These are phyloP conservation scores for Phytophthora podocarpi DNA, from an alignment of 352 stramenopile genomes.

Conservation along the genomic window DNA sequence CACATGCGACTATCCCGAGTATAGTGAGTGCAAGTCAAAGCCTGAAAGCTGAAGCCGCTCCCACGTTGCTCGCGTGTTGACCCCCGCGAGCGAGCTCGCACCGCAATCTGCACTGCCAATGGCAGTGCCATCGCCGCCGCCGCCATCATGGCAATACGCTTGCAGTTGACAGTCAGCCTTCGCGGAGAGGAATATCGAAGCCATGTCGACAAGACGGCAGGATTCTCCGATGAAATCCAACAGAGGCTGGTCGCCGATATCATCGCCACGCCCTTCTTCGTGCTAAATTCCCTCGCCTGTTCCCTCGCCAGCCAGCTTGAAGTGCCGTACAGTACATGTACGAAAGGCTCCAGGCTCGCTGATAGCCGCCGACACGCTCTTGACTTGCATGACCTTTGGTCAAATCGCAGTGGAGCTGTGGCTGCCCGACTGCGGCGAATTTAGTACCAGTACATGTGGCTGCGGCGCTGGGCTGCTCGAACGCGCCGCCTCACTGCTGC, in stretches of 20 bases:
- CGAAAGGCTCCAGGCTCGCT: conserved; percentile 3
- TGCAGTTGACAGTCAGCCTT: neutral
- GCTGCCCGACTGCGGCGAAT: too few relatives aligned
- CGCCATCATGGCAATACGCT: neutral
- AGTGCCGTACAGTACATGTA: conserved; percentile 31
- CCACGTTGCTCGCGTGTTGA: too few relatives aligned
- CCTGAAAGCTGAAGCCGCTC: conserved; percentile 14
- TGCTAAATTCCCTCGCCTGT: conserved; percentile 27
- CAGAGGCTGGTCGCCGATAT: conserved; percentile 23
- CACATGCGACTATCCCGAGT: conserved; percentile 30
- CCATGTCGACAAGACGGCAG: conserved; percentile 33
- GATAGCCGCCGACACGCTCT: too few relatives aligned
- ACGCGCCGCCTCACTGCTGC: neutral
- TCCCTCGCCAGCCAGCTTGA: conserved; percentile 33
- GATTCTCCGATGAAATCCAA: conserved; percentile 13
- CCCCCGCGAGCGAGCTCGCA: too few relatives aligned
- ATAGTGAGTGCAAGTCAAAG: conserved; percentile 32
- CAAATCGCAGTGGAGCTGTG: neutral
- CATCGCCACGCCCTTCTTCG: conserved; percentile 14
- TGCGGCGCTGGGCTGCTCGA: neutral
- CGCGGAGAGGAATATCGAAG: conserved; percentile 21
- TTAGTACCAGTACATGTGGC: neutral
- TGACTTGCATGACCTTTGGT: neutral
- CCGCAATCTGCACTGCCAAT: too few relatives aligned
- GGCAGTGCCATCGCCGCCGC: too few relatives aligned